Conservation (phyloP, 805 yeast species). For the Suhomyces xylopsoci region DNA sequence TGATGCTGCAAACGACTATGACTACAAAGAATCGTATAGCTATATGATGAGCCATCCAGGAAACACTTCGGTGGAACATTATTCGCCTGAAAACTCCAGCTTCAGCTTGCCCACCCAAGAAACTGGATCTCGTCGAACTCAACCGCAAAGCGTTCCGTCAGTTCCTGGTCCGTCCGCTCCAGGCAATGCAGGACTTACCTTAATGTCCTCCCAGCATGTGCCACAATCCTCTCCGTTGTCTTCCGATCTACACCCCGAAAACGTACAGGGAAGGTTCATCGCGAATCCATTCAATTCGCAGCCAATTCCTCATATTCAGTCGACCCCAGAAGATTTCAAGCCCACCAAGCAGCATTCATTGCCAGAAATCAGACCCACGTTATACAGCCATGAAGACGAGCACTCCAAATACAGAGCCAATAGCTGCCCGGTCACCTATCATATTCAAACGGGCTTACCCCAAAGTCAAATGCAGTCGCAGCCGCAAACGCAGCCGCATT, state of each 20-base stretch:
- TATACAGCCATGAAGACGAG: neutral
- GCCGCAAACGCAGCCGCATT: neutral
- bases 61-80: conserved; percentile 2
- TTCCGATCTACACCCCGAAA: neutral
- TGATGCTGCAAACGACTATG: conserved; percentile 9
- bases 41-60: conserved; percentile 7
- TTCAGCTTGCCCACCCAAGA: conserved; percentile 2
- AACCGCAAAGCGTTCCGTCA: neutral
- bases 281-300: neutral
- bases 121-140: neutral
- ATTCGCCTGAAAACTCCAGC: conserved; percentile 7
- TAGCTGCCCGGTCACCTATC: conserved; percentile 4
- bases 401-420: conserved; percentile 3
- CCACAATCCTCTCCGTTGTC: neutral
- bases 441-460: neutral
- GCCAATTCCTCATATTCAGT: neutral
- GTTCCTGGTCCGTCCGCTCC: neutral
- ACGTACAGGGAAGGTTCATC: neutral
- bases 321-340: neutral
- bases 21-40: conserved; percentile 12
- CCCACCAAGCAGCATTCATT: neutral
- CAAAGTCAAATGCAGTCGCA: neutral
- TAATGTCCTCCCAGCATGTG: neutral
- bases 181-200: neutral
- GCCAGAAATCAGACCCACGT: neutral